A percentile compares a stretch with the other conserved stretches of the same genome.
phyloP scores from a whole-genome alignment of 1,284 basidiomycete genomes.

The Sporisorium sorghi region DNA sequence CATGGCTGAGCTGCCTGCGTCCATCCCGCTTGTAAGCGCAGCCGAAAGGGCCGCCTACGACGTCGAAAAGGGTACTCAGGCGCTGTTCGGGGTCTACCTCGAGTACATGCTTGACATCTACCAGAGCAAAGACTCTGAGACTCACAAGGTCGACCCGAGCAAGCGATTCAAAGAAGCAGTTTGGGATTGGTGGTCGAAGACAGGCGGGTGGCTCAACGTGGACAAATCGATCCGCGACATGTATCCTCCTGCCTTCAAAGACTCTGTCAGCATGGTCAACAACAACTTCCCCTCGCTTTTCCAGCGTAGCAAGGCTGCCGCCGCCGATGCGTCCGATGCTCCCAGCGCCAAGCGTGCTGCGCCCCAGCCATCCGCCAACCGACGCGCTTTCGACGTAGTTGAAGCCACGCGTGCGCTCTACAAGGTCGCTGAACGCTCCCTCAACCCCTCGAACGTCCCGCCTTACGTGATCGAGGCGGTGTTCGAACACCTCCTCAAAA shows the following conservation, averaged over 20 bases:
- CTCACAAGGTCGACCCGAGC: neutral
- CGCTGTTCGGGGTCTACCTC: neutral
- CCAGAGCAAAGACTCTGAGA: no score
- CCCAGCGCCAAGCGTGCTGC: neutral
- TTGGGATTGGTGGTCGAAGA: neutral
- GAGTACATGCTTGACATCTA: neutral
- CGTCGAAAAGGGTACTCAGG: constrained; percentile 1
- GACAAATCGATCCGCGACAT: neutral
- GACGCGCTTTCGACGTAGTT: neutral
- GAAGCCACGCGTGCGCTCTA: constrained; percentile 4
- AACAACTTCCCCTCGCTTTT: neutral
- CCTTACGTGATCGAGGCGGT: neutral
- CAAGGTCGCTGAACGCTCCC: neutral
- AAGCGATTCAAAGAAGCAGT: neutral
- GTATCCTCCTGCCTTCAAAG: neutral
- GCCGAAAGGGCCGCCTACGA: neutral
- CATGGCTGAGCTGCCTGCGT: neutral
- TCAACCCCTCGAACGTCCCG: neutral
- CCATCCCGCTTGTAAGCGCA: constrained; percentile 1
- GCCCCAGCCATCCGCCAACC: neutral
- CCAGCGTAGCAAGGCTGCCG: neutral
- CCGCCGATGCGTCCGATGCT: neutral
- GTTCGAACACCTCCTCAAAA: neutral
- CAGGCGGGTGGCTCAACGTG: neutral
- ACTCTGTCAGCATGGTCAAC: neutral